Base-by-base conservation (phyloP, 176 grass and related monocot species). In the Carex myosuroides region DNA sequence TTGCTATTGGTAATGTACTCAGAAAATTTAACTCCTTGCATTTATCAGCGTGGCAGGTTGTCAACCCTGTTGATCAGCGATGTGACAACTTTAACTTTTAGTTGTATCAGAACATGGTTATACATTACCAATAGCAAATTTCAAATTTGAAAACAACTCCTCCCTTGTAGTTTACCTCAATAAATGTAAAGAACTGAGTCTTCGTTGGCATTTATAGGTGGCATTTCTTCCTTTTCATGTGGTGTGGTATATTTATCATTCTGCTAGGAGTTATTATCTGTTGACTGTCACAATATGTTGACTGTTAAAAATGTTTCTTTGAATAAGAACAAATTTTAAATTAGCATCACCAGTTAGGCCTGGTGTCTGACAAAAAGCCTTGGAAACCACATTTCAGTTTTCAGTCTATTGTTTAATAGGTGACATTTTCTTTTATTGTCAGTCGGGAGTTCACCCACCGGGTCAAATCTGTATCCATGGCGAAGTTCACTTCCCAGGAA, bases 401-500 rank as follows among this genome's bases (percentile, higher is more conserved):
- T 87, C 20, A 66, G 14, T n/a, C 21, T 55, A 56, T n/a, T 60
- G 75, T 44, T 67, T 80, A 64, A 46, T 46, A 44, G 8, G 24
- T 70, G 18, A 56, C 46, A 60, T 80, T 79, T 78, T 63, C 41
- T 87, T 70, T 80, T 81, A 79, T 73, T 81, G 10, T 64, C 84
- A 99, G 93, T 85, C 91, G 96, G 75, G 93, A 99, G 83, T 99
- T 99, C 84, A 99, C 91, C 0, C 96, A 99, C 55, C 88, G 96
- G 83, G 96, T 94, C 64, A 99, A 99, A 92, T 99, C 96, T 33
- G 57, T 99, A 89, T 99, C 96, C 73, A 95, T 99, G 93, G 96
- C 96, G 62, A 99, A 99, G 87, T 99, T 99, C 87, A 99, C 91
- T 71, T 92, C 91, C 81, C 96, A 95, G 87, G 96, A 95, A 88